Base-by-base conservation (phyloP, 139 green algal genomes). In the Edaphochlamys debaryana region DNA sequence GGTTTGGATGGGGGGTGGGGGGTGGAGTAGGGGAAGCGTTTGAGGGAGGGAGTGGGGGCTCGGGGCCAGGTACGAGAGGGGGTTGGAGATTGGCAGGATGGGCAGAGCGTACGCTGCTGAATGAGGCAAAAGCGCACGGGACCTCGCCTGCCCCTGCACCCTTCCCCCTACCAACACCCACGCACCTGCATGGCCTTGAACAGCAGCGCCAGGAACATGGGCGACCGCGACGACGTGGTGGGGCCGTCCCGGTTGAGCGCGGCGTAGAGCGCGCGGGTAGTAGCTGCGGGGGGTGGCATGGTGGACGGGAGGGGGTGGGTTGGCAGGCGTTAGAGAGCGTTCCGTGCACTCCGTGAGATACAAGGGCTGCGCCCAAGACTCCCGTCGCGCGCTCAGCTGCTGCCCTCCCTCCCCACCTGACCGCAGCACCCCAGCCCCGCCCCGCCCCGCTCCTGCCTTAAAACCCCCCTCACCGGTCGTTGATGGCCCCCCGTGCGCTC, bases 181-280 rank as follows among this genome's bases (percentile, higher is more conserved):
- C 64, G 0, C 40, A 66, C 66, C 64, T 79, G 67, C 84, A 85
- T 90, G 20, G 89, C 92, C 85, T 96, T 97, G 93, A 96, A 96
- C 40, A 98, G 69, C 58, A 99, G 90, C 30, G 89, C 88, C 54
- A 99, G 85, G 85, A 98, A 96, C 92, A 98, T 92, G 38, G 95
- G 87, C 0, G 92, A 87, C 88, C 96, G 94, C 68, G 77, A 91
- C 27, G 90, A 93, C 25, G 81, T 84, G n/a, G 82, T 79, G 34
- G 82, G 64, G 52, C 87, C 78, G 30, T 86, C 66, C 38, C 79
- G 83, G n/a, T 94, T 62, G 79, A 99, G 79, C n/a, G 92, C 88
- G 0, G 89, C 86, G 86, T 98, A 99, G 38, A 99, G 92, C 1
- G 96, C 94, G 23, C 96, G 89, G n/a, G 96, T 79, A 79, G 50